These are phyloP conservation scores for Strobilomyces echinocephalus DNA, from an alignment of 768 basidiomycete species.

Conservation along the genomic window DNA sequence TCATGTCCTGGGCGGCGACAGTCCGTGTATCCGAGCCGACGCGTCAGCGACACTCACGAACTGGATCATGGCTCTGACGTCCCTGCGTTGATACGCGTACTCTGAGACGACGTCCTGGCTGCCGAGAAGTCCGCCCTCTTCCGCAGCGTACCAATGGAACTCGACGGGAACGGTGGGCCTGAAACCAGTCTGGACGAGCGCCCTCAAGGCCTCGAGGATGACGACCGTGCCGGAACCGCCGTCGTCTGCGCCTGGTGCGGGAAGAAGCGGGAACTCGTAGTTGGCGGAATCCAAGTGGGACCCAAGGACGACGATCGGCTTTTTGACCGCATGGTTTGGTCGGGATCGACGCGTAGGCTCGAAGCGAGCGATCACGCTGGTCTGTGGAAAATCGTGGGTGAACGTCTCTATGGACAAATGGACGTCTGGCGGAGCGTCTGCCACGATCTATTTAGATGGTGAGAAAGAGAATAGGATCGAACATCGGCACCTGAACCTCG, in stretches of 20 bases:
- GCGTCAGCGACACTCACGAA: constrained; percentile 32
- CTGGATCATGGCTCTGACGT: constrained; percentile 49
- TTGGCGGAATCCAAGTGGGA: constrained; percentile 44
- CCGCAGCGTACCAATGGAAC: constrained; percentile 82
- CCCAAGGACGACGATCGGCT: constrained; percentile 35
- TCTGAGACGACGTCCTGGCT: constrained; percentile 48
- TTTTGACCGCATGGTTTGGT: constrained; percentile 1
- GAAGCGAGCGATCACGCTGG: constrained; percentile 25
- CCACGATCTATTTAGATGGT: constrained; percentile 7
- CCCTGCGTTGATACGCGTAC: constrained; percentile 42
- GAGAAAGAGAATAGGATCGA: not conserved
- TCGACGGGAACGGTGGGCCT: no score
- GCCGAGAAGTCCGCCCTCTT: constrained; percentile 36
- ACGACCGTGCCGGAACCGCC: constrained; percentile 66
- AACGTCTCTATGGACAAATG: constrained; percentile 21
- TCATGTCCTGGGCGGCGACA: constrained; percentile 29
- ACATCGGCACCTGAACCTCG: not conserved
- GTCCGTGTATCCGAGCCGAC: not conserved
- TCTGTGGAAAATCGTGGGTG: constrained; percentile 18
- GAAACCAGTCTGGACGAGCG: constrained; percentile 62
- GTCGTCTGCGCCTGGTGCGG: constrained; percentile 48
- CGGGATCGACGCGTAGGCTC: constrained; percentile 8
- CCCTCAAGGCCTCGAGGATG: constrained; percentile 75
- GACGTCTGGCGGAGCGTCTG: constrained; percentile 9
- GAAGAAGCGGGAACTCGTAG: constrained; percentile 35